Conservation (phyloP, 257 asterid genomes). For the Ilex asprella region DNA sequence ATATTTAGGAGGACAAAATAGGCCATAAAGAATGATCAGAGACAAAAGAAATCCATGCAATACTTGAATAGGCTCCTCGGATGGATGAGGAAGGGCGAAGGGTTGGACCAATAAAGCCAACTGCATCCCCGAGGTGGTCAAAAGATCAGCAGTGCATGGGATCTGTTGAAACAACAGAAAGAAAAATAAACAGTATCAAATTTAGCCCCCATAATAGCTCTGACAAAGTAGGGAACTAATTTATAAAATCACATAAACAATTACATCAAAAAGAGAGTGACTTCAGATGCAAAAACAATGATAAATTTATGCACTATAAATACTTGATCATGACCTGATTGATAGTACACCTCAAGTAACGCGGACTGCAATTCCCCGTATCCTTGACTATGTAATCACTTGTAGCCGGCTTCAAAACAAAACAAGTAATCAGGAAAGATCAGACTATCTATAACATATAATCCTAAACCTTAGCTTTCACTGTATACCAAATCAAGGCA, state of each 20-base stretch:
- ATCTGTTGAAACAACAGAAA: slow-evolving; percentile 42
- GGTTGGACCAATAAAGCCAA: slow-evolving; percentile 96
- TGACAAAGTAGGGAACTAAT: slow-evolving; percentile 5
- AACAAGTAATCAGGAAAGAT: slow-evolving; percentile 13
- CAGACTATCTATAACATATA: slow-evolving; percentile 1
- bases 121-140: slow-evolving; percentile 96
- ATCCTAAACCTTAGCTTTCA: too few relatives aligned
- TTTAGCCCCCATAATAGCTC: slow-evolving; percentile 19
- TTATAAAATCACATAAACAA: not conserved
- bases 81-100: slow-evolving; percentile 90
- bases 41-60: slow-evolving; percentile 16
- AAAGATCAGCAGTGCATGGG: slow-evolving; percentile 89
- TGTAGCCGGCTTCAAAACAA: slow-evolving; percentile 74
- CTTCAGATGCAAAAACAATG: slow-evolving; percentile 1
- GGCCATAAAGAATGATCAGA: not conserved
- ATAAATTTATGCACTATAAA: slow-evolving; percentile 14
- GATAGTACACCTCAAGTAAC: slow-evolving; percentile 91
- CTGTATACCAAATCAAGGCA: too few relatives aligned
- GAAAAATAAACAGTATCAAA: not conserved
- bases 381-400: slow-evolving; percentile 89
- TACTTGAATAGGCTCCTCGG: slow-evolving; percentile 97
- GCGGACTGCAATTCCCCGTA: slow-evolving; percentile 98
- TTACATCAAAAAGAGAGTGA: slow-evolving; percentile 4
- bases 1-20: not conserved
- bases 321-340: slow-evolving; percentile 55